Evolutionary conservation across 2,329 filamentous ascomycete species (phyloP).

Genomic region (Escovopsis sp.): DNA sequence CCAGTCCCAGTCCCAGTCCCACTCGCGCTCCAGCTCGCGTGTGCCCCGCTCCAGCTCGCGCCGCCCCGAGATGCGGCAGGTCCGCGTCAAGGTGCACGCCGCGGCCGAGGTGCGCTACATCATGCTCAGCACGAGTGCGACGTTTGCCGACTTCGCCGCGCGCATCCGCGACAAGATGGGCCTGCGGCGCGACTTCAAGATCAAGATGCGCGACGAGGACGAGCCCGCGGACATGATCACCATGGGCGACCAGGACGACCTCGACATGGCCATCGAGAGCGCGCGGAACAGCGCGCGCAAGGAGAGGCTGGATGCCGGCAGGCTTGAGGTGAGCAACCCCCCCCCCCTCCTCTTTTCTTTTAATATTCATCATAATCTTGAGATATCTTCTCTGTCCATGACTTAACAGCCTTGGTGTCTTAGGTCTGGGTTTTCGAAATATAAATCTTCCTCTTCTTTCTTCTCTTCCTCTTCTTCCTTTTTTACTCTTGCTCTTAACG

Average conservation of each 20-base stretch:
- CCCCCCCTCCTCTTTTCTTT: too few species aligned
- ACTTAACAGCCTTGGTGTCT: constrained; percentile 12
- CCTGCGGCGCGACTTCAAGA: constrained; percentile 63
- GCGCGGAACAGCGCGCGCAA: constrained; percentile 55
- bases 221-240: constrained; percentile 79
- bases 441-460: constrained; percentile 10
- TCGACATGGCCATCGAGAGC: constrained; percentile 69
- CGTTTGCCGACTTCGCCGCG: constrained; percentile 64
- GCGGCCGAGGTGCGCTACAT: constrained; percentile 84
- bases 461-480: neutral
- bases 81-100: constrained; percentile 80
- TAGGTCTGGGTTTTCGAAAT: constrained; percentile 34
- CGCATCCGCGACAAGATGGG: constrained; percentile 79
- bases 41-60: constrained; percentile 41
- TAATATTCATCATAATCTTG: neutral
- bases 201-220: constrained; percentile 78
- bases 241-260: constrained; percentile 88
- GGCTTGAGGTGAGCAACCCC: constrained; percentile 67
- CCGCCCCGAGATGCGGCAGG: constrained; percentile 55
- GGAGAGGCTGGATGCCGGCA: constrained; percentile 69
- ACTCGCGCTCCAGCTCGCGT: constrained; percentile 30
- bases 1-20: constrained; percentile 51
- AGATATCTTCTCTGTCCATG: neutral
- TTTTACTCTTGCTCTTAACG: neutral
- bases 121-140: constrained; percentile 59